These are phyloP conservation scores for Fusarium continuum DNA, from an alignment of 2,329 filamentous ascomycete species.

Conservation along the genomic window DNA sequence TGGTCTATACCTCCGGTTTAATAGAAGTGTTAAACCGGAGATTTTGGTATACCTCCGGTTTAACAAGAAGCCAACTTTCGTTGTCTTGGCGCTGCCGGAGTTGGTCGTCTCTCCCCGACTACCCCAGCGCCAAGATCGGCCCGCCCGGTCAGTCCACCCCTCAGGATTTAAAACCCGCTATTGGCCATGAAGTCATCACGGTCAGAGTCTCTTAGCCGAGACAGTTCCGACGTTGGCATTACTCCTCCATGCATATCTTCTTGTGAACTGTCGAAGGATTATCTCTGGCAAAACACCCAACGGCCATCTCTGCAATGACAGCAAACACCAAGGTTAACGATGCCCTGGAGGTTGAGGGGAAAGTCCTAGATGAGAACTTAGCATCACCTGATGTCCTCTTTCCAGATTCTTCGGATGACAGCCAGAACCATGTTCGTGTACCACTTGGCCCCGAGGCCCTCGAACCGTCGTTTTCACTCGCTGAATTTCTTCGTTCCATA, in stretches of 20 bases:
- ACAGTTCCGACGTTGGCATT: neutral
- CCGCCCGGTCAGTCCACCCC: neutral
- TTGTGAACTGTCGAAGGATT: neutral
- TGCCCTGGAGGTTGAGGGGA: neutral
- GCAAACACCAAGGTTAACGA: neutral
- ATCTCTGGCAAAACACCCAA: neutral
- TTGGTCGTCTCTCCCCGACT: neutral
- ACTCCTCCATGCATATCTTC: neutral
- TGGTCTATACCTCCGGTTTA: no score
- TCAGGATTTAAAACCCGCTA: neutral
- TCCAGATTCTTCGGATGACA: neutral
- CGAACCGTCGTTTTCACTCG: neutral
- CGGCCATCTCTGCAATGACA: neutral
- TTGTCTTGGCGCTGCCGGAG: neutral
- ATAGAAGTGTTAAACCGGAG: no score
- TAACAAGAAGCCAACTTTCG: no score
- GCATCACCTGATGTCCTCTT: neutral
- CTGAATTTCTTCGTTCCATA: neutral
- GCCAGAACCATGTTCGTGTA: neutral
- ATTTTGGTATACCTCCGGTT: neutral
- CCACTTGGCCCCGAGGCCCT: constrained; percentile 10
- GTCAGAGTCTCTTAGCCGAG: neutral
- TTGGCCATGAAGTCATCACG: neutral
- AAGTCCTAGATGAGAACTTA: neutral
- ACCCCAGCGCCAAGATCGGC: neutral